Conservation (phyloP, 345 rosid genomes). For the Pseudoturritis turrita region DNA sequence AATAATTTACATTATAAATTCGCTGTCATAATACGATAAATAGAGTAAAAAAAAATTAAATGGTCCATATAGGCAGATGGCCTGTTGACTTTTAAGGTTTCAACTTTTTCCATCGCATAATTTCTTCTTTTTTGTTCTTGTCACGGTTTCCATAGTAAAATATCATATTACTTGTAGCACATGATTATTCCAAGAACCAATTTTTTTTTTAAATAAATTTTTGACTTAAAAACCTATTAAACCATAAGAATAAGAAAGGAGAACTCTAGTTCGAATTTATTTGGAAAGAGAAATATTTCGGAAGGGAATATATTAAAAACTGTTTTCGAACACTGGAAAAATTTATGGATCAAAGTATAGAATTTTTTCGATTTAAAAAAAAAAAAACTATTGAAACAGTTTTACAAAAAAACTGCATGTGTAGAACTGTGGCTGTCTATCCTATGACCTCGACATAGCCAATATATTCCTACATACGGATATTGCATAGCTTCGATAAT, state of each 20-base stretch:
- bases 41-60: neutral
- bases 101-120: neutral
- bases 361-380: too few relatives aligned
- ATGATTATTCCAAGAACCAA: neutral
- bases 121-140: neutral
- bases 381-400: too few relatives aligned
- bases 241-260: too few relatives aligned
- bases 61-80: neutral
- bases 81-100: constrained; percentile 10
- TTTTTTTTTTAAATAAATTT: too few relatives aligned
- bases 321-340: too few relatives aligned
- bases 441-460: neutral
- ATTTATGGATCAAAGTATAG: too few relatives aligned
- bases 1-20: neutral
- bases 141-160: neutral
- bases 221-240: neutral
- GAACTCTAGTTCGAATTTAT: too few relatives aligned
- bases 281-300: too few relatives aligned
- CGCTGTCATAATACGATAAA: neutral
- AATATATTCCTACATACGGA: neutral
- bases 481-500: neutral
- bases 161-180: neutral
- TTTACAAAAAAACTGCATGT: neutral
- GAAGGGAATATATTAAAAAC: too few relatives aligned
- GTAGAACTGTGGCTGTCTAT: neutral